Base-by-base conservation (phyloP, 169 alveolate species). In the Neospora caninum region DNA sequence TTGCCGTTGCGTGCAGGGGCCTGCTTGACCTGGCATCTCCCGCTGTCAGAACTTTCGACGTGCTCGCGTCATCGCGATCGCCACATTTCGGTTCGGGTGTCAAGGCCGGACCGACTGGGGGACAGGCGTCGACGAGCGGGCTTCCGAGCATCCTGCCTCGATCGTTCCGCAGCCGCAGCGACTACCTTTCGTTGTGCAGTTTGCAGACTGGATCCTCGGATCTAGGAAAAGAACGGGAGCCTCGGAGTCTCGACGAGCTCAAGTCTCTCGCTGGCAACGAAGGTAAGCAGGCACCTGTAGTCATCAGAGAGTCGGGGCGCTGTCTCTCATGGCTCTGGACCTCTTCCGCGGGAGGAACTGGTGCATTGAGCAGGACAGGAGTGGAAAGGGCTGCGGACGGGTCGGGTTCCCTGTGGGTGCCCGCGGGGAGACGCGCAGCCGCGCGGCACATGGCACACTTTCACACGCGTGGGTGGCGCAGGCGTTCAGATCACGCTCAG, bases 91-190 rank as follows among this genome's bases (percentile, higher is more conserved):
- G 34, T 22, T 27, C 1, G 7, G 34, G 34, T 1, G 1, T 29
- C 73, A 64, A 64, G n/a, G 7, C 20, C n/a, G 73, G 20, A 64
- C 20, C 73, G 73, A 16, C 73, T 22, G n/a, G 73, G 34, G n/a
- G n/a, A n/a, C 73, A 64, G 20, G n/a, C 58, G 58, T 49, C 58
- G 58, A 49, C 58, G 58, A 13, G 58, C 13, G 58, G 58, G 13
- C 58, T 64, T 16, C 73, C 73, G 25, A 22, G 73, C n/a, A 64
- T 73, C 39, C 84, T 73, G 38, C 84, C 84, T 13, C 38, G 42
- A 36, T 73, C 84, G 9, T 73, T 73, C 84, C 84, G 84, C 38
- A 73, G 84, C 42, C 39, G 84, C 39, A 73, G 84, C 84, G 84
- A 73, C 42, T 73, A 73, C 42, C 42, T 73, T 6, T 73, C 84